Evolutionary conservation across 371 early-diverging fungal species (phyloP).

Genomic region (Mucor sp.): DNA sequence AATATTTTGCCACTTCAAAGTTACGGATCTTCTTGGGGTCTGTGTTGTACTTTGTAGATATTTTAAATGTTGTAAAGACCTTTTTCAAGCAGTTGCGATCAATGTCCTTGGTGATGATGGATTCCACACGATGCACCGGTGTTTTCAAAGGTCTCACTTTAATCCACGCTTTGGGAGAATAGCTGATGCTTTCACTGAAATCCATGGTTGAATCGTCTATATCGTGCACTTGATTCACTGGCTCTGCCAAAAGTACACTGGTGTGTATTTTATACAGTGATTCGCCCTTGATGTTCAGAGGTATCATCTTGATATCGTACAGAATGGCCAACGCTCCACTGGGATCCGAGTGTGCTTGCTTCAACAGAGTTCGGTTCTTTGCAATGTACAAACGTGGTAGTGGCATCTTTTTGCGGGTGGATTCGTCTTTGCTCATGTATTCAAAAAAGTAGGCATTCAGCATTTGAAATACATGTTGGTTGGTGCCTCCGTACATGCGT

Average conservation of each 20-base stretch:
- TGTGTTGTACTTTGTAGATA: conserved; percentile 18
- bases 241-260: conserved; percentile 35
- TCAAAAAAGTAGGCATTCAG: conserved; percentile 39
- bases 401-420: conserved; percentile 12
- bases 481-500: conserved; percentile 31
- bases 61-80: conserved; percentile 36
- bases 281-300: not conserved
- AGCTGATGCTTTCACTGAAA: conserved; percentile 23
- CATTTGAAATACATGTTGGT: conserved; percentile 34
- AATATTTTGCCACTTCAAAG: conserved; percentile 22
- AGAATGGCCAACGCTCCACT: conserved; percentile 33
- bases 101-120: conserved; percentile 32
- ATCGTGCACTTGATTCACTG: conserved; percentile 34
- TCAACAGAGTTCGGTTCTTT: conserved; percentile 42
- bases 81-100: conserved; percentile 36
- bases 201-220: conserved; percentile 31
- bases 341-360: conserved; percentile 31
- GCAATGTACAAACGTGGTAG: conserved; percentile 47
- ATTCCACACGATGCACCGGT: conserved; percentile 26
- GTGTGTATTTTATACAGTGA: conserved; percentile 18
- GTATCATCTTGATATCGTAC: conserved; percentile 22
- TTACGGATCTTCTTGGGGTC: conserved; percentile 36
- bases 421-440: conserved; percentile 10
- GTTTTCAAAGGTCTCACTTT: conserved; percentile 31
- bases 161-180: conserved; percentile 44